These are phyloP conservation scores for Candida tammaniensis DNA, from an alignment of 805 yeast species.

Conservation along the genomic window DNA sequence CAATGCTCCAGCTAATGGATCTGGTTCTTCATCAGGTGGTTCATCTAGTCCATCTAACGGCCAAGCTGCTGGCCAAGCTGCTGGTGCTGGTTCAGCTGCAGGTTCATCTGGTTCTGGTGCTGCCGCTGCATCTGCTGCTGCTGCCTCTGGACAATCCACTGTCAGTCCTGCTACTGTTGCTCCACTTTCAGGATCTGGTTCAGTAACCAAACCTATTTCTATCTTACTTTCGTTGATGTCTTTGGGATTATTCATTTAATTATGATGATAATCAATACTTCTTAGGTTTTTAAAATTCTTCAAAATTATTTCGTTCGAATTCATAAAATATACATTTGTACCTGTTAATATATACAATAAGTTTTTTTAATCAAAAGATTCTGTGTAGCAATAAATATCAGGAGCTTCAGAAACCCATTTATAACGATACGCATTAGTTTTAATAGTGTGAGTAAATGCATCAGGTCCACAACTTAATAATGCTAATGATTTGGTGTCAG, in stretches of 20 bases:
- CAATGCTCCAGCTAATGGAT: not conserved
- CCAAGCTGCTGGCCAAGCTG: too few species aligned
- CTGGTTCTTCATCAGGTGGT: slow-evolving; percentile 5
- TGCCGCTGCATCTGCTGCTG: slow-evolving; percentile 9
- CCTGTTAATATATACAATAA: too few species aligned
- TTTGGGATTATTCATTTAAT: slow-evolving; percentile 9
- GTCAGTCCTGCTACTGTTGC: slow-evolving; percentile 1
- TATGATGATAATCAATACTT: not conserved
- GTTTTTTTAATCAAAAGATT: slow-evolving; percentile 26
- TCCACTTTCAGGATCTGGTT: slow-evolving; percentile 5
- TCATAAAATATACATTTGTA: not conserved
- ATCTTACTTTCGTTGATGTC: slow-evolving; percentile 5
- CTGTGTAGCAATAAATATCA: slow-evolving; percentile 42
- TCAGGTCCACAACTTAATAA: slow-evolving; percentile 41
- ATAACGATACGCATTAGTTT: slow-evolving; percentile 25
- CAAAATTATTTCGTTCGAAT: too few species aligned
- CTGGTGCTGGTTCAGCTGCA: too few species aligned
- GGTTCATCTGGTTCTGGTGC: too few species aligned
- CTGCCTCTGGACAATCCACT: slow-evolving; percentile 6
- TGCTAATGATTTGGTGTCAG: slow-evolving; percentile 29
- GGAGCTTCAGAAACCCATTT: slow-evolving; percentile 29
- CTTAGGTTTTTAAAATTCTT: too few species aligned
- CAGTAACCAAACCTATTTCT: slow-evolving; percentile 5
- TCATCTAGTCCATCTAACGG: too few species aligned
- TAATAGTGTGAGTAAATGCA: slow-evolving; percentile 26